phyloP scores from a whole-genome alignment of 1,139 yeast species.

The Sugiyamaella pinicola region DNA sequence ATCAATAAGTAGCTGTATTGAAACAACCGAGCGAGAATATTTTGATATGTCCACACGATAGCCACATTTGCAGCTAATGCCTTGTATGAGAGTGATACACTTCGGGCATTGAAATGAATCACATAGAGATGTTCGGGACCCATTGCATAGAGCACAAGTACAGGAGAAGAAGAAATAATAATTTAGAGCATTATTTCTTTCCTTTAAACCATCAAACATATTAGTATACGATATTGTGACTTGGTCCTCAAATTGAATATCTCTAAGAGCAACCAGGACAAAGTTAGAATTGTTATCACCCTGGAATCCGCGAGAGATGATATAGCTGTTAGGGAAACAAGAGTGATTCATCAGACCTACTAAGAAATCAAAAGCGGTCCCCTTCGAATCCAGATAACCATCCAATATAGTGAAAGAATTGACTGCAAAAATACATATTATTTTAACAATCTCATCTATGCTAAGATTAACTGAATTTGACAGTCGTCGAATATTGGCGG shows the following conservation, averaged over 20 bases:
- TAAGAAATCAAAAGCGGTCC: conserved; percentile 22
- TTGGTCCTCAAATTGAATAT: conserved; percentile 16
- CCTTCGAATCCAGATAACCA: conserved; percentile 15
- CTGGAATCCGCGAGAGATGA: conserved; percentile 8
- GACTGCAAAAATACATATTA: conserved; percentile 21
- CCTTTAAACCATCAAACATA: conserved; percentile 8
- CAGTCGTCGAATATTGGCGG: background rate
- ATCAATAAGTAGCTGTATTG: conserved; percentile 1
- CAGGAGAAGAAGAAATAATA: conserved; percentile 22
- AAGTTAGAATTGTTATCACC: conserved; percentile 3
- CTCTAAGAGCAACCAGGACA: conserved; percentile 15
- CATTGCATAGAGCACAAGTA: conserved; percentile 16
- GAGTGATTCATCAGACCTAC: conserved; percentile 23
- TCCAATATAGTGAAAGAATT: conserved; percentile 22
- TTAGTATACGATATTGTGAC: conserved; percentile 20
- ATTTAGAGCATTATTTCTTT: conserved; percentile 14
- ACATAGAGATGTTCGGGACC: conserved; percentile 1
- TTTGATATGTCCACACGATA: conserved; percentile 1
- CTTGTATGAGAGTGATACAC: conserved; percentile 8
- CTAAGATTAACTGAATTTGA: background rate
- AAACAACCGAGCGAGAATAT: background rate
- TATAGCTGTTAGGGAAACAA: conserved; percentile 20
- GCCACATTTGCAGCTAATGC: conserved; percentile 10
- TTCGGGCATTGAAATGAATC: conserved; percentile 19
- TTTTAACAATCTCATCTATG: conserved; percentile 6